Conservation (phyloP, 768 basidiomycete genomes). For the Calocybe gangraenosa region DNA sequence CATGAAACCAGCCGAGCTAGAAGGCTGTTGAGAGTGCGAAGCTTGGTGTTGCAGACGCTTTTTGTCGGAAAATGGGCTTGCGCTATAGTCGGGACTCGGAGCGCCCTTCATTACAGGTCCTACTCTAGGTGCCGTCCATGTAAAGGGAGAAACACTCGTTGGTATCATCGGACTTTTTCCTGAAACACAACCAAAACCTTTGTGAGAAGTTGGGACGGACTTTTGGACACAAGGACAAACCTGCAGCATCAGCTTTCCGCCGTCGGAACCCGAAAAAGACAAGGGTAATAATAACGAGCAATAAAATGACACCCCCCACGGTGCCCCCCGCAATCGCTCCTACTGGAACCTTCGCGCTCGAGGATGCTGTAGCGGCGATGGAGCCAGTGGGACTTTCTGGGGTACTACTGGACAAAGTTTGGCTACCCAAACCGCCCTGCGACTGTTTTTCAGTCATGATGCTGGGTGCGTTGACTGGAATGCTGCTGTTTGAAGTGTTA, state of each 20-base stretch:
- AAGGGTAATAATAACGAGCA: neutral
- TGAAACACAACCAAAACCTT: too few relatives aligned
- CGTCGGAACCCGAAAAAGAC: neutral
- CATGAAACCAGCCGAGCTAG: too few relatives aligned
- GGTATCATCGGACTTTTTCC: too few relatives aligned
- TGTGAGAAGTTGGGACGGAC: neutral
- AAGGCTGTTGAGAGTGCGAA: slow-evolving; percentile 3
- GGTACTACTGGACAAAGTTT: neutral
- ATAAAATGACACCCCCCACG: slow-evolving; percentile 1
- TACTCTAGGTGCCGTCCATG: too few relatives aligned
- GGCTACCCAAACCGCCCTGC: too few relatives aligned
- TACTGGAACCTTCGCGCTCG: neutral
- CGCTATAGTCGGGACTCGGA: too few relatives aligned
- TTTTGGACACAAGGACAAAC: too few relatives aligned
- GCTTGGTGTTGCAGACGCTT: neutral
- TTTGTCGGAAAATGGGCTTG: too few relatives aligned
- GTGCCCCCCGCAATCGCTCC: slow-evolving; percentile 1
- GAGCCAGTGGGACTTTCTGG: neutral
- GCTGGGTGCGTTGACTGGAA: too few relatives aligned
- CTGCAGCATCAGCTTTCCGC: too few relatives aligned
- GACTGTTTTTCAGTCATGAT: too few relatives aligned
- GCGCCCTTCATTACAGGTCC: slow-evolving; percentile 2
- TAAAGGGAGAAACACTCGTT: too few relatives aligned
- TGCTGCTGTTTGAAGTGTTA: neutral
- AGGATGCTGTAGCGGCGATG: neutral